Conservation (phyloP, 495 filamentous ascomycete genomes). For the Hypoxylon fragiforme region DNA sequence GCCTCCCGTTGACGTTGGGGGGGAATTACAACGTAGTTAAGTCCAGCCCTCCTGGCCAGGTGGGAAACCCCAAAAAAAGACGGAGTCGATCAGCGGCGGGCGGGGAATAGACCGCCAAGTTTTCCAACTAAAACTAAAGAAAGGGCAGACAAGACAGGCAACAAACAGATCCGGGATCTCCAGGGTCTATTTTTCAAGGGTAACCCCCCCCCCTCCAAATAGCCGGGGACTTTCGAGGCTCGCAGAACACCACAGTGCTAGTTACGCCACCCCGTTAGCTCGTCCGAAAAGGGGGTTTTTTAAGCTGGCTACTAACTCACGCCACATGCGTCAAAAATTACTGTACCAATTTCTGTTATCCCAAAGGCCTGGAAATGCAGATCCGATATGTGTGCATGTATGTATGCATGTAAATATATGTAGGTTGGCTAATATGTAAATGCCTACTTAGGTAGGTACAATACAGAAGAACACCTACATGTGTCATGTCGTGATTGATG, state of each 20-base stretch:
- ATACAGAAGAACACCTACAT: too few relatives aligned
- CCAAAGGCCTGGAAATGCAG: conserved; percentile 17
- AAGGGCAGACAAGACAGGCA: conserved; percentile 22
- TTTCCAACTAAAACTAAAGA: too few relatives aligned
- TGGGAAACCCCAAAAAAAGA: conserved; percentile 14
- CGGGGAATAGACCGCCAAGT: conserved; percentile 13
- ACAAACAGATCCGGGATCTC: conserved; percentile 31
- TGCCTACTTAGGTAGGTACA: neutral
- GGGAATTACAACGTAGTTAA: too few relatives aligned
- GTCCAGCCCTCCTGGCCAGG: too few relatives aligned
- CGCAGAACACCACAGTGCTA: conserved; percentile 18
- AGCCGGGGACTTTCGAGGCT: conserved; percentile 3
- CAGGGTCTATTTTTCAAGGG: conserved; percentile 25
- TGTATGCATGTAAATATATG: neutral
- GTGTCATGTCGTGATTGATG: too few relatives aligned
- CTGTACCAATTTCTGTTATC: conserved; percentile 8
- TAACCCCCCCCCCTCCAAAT: conserved; percentile 7
- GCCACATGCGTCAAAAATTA: neutral
- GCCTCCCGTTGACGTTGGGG: conserved; percentile 17
- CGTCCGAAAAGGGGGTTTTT: neutral
- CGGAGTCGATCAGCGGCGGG: conserved; percentile 31
- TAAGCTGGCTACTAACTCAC: conserved; percentile 1
- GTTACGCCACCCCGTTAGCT: neutral
- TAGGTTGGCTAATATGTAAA: neutral
- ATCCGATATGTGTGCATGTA: conserved; percentile 6